These are phyloP conservation scores for Candida ortonii DNA, from an alignment of 805 yeast species.

Conservation along the genomic window DNA sequence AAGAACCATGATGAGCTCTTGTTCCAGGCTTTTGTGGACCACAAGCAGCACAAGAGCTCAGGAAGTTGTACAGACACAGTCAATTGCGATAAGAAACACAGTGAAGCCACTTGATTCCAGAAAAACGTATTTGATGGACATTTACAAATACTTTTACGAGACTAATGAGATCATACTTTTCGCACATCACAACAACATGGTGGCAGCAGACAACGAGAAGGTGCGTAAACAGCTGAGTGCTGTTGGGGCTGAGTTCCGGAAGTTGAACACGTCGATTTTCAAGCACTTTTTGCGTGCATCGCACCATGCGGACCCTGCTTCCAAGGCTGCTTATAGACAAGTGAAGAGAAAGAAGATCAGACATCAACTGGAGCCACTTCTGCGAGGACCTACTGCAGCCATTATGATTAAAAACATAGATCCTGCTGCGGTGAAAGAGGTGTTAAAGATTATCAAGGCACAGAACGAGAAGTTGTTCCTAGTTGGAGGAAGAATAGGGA, in stretches of 20 bases:
- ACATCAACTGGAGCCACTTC: slow-evolving; percentile 70
- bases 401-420: slow-evolving; percentile 65
- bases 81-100: slow-evolving; percentile 29
- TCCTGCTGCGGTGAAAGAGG: slow-evolving; percentile 62
- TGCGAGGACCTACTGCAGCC: slow-evolving; percentile 84
- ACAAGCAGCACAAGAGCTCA: background rate
- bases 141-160: slow-evolving; percentile 69
- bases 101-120: slow-evolving; percentile 67
- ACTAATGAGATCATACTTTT: slow-evolving; percentile 68
- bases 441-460: slow-evolving; percentile 57
- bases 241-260: slow-evolving; percentile 67
- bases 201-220: slow-evolving; percentile 62
- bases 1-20: no score
- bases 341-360: slow-evolving; percentile 39
- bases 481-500: slow-evolving; percentile 82
- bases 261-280: slow-evolving; percentile 68
- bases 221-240: slow-evolving; percentile 60
- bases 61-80: slow-evolving; percentile 1
- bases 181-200: slow-evolving; percentile 80
- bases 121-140: slow-evolving; percentile 82
- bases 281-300: slow-evolving; percentile 73
- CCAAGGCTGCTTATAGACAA: slow-evolving; percentile 41
- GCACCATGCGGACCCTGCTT: slow-evolving; percentile 71
- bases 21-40: no score
- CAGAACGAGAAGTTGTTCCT: slow-evolving; percentile 73